Base-by-base conservation (phyloP, 257 asterid species). In the Leptodermis oblonga region DNA sequence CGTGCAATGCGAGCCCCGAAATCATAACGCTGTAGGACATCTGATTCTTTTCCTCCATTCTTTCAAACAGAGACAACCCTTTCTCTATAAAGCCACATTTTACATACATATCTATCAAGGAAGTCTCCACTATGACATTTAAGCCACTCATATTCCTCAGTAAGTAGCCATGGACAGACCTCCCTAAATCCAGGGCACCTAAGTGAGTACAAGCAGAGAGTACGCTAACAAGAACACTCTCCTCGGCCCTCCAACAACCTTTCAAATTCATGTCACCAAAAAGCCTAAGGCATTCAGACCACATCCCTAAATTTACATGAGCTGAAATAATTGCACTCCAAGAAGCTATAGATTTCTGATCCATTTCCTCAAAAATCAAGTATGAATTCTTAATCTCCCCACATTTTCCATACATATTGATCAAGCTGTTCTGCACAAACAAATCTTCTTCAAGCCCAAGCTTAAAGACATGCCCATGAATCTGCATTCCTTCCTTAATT, bases 301-400 rank as follows among this genome's bases (percentile, higher is more conserved):
- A 88, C 82, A 80, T 63, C 46, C 91, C 86, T 62, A 62, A 43
- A 59, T 69, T 82, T 2, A 90, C 91, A 79, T 88, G 81, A 65
- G 85, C 87, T 45, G 92, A 84, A 36, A 92, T 80, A 1, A 92
- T 41, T 28, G 98, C 86, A 78, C 97, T 92, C 97, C 98, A 92
- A 62, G 98, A 88, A 84, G 93, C 96, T 17, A 83, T 65, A 4
- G 87, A 82, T 77, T 77, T 92, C 67, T 62, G 76, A 52, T 76
- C 87, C 83, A 86, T 86, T 68, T 71, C 79, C 54, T 78, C 77
- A 46, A 92, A 90, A 51, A 86, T 85, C 13, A 65, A 20, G 55
- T 79, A 75, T 28, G 90, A 83, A 67, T 28, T 48, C 68, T 54
- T 76, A 41, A 79, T 65, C 1, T 62, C 68, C 13, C 95, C 86